Evolutionary conservation across 108 stramenopile species (phyloP).

Genomic region (Fragilaria crotonensis): DNA sequence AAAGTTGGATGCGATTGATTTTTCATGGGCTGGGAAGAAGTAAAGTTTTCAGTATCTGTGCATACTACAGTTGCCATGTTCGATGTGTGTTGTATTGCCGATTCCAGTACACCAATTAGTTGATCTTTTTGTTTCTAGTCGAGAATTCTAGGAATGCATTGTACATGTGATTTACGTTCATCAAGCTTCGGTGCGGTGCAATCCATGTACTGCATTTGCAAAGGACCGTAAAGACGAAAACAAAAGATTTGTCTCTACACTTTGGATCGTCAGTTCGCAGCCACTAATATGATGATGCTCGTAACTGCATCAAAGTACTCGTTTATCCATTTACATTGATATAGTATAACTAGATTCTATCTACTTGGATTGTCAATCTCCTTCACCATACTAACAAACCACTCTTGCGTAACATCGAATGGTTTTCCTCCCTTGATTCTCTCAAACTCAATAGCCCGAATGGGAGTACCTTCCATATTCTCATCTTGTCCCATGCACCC

Average conservation of each 20-base stretch:
- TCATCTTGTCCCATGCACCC: constrained; percentile 93
- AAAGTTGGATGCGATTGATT: constrained; percentile 5
- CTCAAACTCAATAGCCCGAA: constrained; percentile 86
- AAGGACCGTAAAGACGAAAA: too few relatives aligned
- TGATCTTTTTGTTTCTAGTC: too few relatives aligned
- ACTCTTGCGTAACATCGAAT: constrained; percentile 53
- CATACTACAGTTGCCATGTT: neutral
- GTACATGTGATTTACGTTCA: too few relatives aligned
- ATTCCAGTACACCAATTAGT: too few relatives aligned
- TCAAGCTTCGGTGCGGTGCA: too few relatives aligned
- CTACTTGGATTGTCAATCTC: constrained; percentile 83
- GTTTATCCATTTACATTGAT: neutral
- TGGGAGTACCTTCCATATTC: constrained; percentile 66
- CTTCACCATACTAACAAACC: constrained; percentile 82
- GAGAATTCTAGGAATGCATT: too few relatives aligned
- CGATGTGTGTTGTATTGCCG: too few relatives aligned
- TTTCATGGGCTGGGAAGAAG: constrained; percentile 1
- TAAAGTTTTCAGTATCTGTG: constrained; percentile 23
- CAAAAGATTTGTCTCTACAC: too few relatives aligned
- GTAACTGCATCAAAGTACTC: neutral
- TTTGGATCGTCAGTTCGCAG: neutral
- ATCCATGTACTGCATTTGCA: too few relatives aligned
- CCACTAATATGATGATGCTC: neutral
- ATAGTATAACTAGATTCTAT: constrained; percentile 10
- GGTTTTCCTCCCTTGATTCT: constrained; percentile 88